Conservation (phyloP, 1,139 yeast species). For the Sugiyamaella pinicola region DNA sequence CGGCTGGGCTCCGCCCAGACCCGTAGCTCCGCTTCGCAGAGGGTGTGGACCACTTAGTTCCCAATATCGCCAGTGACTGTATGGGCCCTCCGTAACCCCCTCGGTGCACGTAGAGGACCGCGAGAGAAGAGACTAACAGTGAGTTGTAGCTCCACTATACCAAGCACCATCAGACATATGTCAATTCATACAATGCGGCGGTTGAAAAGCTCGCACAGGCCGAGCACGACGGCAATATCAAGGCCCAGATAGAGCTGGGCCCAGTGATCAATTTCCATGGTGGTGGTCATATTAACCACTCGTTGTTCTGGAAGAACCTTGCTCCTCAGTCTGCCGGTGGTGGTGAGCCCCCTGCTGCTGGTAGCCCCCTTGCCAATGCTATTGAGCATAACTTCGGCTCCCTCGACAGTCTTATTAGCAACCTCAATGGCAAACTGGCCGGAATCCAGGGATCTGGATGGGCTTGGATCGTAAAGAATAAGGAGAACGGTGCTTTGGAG, state of each 20-base stretch:
- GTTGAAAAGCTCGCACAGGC: constrained; percentile 79
- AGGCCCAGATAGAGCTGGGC: constrained; percentile 68
- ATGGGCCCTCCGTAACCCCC: no score
- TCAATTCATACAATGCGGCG: constrained; percentile 83
- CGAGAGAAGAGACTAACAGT: no score
- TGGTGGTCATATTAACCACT: constrained; percentile 90
- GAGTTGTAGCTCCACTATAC: constrained; percentile 70
- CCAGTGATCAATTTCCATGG: constrained; percentile 90
- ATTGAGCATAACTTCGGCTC: constrained; percentile 73
- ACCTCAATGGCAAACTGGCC: constrained; percentile 79
- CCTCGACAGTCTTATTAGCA: constrained; percentile 66
- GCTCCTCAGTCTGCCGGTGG: constrained; percentile 84
- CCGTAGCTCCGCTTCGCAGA: no score
- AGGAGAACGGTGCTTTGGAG: constrained; percentile 77
- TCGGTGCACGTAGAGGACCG: no score
- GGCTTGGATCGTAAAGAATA: constrained; percentile 93
- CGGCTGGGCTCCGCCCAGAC: no score
- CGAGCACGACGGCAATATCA: constrained; percentile 62
- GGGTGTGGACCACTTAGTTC: background rate
- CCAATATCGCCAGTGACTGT: no score
- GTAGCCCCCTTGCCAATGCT: constrained; percentile 61
- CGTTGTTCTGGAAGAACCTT: constrained; percentile 87
- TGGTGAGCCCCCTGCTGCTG: constrained; percentile 72
- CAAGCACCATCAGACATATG: constrained; percentile 95
- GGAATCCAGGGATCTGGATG: constrained; percentile 98